Evolutionary conservation across 345 rosid species (phyloP).

Genomic region (Hypericum androsaemum): DNA sequence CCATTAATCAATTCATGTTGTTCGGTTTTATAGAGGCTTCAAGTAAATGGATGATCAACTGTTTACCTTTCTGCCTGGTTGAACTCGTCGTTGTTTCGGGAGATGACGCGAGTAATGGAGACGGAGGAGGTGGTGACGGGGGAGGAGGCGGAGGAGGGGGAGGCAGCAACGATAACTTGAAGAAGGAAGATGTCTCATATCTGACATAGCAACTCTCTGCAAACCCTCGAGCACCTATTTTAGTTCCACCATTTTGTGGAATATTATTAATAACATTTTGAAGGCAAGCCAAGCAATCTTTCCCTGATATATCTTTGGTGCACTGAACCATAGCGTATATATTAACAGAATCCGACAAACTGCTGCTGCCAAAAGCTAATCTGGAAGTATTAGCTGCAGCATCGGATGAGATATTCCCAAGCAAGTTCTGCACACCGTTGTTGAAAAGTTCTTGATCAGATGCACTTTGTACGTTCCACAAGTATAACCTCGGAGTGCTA

Average conservation of each 20-base stretch:
- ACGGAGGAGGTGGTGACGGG: conserved; percentile 1
- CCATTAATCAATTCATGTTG: conserved; percentile 1
- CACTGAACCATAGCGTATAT: conserved; percentile 35
- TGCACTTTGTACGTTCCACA: neutral
- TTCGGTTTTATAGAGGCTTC: too few relatives aligned
- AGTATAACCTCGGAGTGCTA: neutral
- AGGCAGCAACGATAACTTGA: neutral
- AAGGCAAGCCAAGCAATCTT: conserved; percentile 22
- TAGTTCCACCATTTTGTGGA: conserved; percentile 5
- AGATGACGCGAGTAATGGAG: conserved; percentile 2
- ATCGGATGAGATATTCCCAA: conserved; percentile 11
- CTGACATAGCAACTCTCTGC: conserved; percentile 28
- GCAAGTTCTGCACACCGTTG: conserved; percentile 12
- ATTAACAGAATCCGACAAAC: conserved; percentile 1
- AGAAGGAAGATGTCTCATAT: conserved; percentile 26
- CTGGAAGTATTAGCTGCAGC: conserved; percentile 22
- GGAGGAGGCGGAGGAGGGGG: conserved; percentile 5
- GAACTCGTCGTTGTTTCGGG: conserved; percentile 1
- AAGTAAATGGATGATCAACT: too few relatives aligned
- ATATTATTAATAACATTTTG: conserved; percentile 9
- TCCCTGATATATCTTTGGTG: conserved; percentile 19
- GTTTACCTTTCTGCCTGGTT: conserved; percentile 12
- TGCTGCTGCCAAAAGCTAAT: conserved; percentile 13
- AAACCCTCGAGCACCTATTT: conserved; percentile 11
- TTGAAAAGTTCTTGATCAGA: conserved; percentile 11